A percentile compares a stretch with the other conserved stretches of the same genome.
Conservation (phyloP, 2,329 filamentous ascomycete species). For the Akanthomyces muscarius region DNA sequence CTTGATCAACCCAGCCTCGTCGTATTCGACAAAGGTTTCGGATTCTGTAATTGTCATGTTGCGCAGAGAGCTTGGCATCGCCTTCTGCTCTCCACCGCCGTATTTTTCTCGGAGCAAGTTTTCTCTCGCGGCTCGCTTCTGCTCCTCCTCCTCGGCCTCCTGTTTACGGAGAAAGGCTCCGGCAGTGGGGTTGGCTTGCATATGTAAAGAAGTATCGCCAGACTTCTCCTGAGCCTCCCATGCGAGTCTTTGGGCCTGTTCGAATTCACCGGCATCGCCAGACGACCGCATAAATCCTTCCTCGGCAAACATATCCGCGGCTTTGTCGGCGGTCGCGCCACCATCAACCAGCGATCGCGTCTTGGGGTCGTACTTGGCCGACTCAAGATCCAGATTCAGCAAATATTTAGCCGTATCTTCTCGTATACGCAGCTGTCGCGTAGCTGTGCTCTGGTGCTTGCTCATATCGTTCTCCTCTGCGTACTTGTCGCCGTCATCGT, state of each 20-base stretch:
- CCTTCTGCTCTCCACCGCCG: slow-evolving; percentile 59
- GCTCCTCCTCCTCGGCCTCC: slow-evolving; percentile 68
- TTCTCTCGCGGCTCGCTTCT: slow-evolving; percentile 62
- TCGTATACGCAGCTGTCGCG: slow-evolving; percentile 82
- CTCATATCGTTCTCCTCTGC: slow-evolving; percentile 97
- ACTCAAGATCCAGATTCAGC: slow-evolving; percentile 90
- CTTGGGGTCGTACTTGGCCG: slow-evolving; percentile 96
- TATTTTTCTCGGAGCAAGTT: slow-evolving; percentile 78
- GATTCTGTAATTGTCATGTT: slow-evolving; percentile 71
- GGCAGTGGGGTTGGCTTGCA: slow-evolving; percentile 94
- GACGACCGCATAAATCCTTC: slow-evolving; percentile 87
- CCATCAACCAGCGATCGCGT: slow-evolving; percentile 85
- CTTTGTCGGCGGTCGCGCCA: slow-evolving; percentile 74
- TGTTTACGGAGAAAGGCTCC: slow-evolving; percentile 81
- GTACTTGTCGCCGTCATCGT: slow-evolving; percentile 67
- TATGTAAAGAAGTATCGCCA: slow-evolving; percentile 74
- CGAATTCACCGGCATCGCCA: slow-evolving; percentile 90
- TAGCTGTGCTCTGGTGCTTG: slow-evolving; percentile 84
- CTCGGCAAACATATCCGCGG: slow-evolving; percentile 80
- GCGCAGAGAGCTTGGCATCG: slow-evolving; percentile 57
- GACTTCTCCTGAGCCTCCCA: slow-evolving; percentile 91
- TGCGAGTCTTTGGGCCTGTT: slow-evolving; percentile 81
- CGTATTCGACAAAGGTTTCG: slow-evolving; percentile 89
- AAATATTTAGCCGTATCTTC: slow-evolving; percentile 98
- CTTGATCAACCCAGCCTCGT: slow-evolving; percentile 84